Evolutionary conservation across 2,329 filamentous ascomycete genomes (phyloP).

Genomic region (Lachnellula suecica): DNA sequence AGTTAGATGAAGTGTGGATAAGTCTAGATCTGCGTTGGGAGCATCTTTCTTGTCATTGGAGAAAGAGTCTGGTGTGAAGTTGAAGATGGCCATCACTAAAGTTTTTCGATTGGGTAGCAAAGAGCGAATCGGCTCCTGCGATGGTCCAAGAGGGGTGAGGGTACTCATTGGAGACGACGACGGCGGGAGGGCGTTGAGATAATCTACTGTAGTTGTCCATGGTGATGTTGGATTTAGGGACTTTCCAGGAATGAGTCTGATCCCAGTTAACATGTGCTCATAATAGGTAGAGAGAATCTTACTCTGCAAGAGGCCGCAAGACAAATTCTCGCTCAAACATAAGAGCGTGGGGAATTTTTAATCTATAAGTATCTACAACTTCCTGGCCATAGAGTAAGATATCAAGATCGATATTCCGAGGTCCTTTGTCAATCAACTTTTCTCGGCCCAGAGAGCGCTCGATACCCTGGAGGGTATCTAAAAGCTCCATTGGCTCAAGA

Average conservation of each 20-base stretch:
- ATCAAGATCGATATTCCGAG: conserved; percentile 91
- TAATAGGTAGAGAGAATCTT: conserved; percentile 28
- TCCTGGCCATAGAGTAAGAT: conserved; percentile 79
- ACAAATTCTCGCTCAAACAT: conserved; percentile 95
- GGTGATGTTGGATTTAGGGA: conserved; percentile 52
- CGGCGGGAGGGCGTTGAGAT: conserved; percentile 57
- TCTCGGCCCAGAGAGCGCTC: conserved; percentile 76
- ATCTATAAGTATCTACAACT: conserved; percentile 63
- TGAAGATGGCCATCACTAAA: conserved; percentile 89
- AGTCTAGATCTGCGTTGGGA: conserved; percentile 21
- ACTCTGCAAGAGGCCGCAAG: conserved; percentile 81
- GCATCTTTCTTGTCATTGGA: conserved; percentile 78
- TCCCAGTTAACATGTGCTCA: neutral
- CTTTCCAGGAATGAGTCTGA: conserved; percentile 55
- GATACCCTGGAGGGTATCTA: conserved; percentile 81
- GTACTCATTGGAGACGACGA: conserved; percentile 53
- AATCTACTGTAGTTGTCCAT: conserved; percentile 60
- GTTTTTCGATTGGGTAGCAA: conserved; percentile 57
- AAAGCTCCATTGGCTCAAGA: conserved; percentile 70
- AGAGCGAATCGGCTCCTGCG: conserved; percentile 56
- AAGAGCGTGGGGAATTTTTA: conserved; percentile 80
- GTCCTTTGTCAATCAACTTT: conserved; percentile 89
- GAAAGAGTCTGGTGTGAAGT: conserved; percentile 94
- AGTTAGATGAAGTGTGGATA: neutral
- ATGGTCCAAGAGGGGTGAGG: conserved; percentile 53